A percentile compares a stretch with the other conserved stretches of the same genome.
Conservation (phyloP, 1,284 basidiomycete species). For the Melampsora larici-populina region DNA sequence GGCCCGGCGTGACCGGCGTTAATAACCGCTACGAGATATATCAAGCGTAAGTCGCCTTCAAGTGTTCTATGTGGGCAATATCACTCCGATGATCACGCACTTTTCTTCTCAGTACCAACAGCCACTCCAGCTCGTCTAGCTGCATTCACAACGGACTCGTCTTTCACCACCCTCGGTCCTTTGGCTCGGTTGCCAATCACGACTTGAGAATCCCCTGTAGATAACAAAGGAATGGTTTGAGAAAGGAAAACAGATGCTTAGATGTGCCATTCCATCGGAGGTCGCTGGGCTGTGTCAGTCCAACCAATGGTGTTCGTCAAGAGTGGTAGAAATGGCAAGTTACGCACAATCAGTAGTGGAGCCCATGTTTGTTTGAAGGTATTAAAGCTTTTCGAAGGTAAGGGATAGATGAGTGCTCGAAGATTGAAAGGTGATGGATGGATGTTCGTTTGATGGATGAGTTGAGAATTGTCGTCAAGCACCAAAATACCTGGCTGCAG, state of each 20-base stretch:
- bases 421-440: no score
- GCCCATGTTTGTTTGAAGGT: no score
- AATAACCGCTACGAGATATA: neutral
- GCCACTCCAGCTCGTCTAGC: conserved; percentile 32
- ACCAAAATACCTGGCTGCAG: no score
- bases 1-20: conserved; percentile 30
- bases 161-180: conserved; percentile 19
- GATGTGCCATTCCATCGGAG: no score
- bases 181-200: conserved; percentile 30
- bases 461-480: no score
- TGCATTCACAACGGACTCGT: conserved; percentile 21
- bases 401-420: no score
- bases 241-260: neutral
- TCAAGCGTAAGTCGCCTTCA: neutral
- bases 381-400: no score
- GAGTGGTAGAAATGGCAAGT: no score
- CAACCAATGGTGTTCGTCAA: no score
- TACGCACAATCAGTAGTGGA: no score
- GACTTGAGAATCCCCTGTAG: conserved; percentile 31
- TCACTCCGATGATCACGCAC: neutral
- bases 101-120: conserved; percentile 22
- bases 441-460: no score
- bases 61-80: neutral
- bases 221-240: neutral
- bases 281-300: no score